Conservation (phyloP, 2,329 filamentous ascomycete genomes). For the Colletotrichum tamarilloi region DNA sequence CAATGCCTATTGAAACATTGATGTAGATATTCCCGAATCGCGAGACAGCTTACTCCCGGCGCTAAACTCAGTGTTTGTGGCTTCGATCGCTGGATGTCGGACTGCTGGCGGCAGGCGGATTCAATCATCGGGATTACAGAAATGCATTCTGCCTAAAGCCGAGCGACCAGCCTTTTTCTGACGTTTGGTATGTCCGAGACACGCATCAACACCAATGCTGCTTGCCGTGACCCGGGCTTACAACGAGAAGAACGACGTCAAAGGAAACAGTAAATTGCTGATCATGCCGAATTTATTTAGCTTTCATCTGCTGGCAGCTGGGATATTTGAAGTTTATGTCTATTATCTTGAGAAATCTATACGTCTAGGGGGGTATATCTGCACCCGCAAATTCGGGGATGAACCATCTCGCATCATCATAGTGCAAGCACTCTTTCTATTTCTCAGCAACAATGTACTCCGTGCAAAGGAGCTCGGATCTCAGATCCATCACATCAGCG, state of each 20-base stretch:
- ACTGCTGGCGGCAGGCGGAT: not conserved
- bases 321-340: not conserved
- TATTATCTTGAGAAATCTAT: not conserved
- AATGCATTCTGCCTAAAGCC: not conserved
- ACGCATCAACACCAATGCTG: not conserved
- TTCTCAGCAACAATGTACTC: conserved; percentile 37
- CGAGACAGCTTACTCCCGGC: not conserved
- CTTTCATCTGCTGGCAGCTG: too few relatives aligned
- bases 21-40: not conserved
- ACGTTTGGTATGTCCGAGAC: not conserved
- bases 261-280: not conserved
- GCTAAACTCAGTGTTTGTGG: not conserved
- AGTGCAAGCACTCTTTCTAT: not conserved
- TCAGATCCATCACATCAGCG: conserved; percentile 44
- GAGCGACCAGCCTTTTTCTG: not conserved
- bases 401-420: too few relatives aligned
- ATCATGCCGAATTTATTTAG: too few relatives aligned
- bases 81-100: not conserved
- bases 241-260: not conserved
- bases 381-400: not conserved
- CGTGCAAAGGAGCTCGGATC: conserved; percentile 39
- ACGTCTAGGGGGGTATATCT: not conserved
- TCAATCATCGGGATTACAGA: not conserved
- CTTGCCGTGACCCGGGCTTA: not conserved
- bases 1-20: not conserved